A percentile compares a stretch with the other conserved stretches of the same genome.
Evolutionary conservation across 2,329 filamentous ascomycete species (phyloP).

Genomic region (Falciphora oryzae): DNA sequence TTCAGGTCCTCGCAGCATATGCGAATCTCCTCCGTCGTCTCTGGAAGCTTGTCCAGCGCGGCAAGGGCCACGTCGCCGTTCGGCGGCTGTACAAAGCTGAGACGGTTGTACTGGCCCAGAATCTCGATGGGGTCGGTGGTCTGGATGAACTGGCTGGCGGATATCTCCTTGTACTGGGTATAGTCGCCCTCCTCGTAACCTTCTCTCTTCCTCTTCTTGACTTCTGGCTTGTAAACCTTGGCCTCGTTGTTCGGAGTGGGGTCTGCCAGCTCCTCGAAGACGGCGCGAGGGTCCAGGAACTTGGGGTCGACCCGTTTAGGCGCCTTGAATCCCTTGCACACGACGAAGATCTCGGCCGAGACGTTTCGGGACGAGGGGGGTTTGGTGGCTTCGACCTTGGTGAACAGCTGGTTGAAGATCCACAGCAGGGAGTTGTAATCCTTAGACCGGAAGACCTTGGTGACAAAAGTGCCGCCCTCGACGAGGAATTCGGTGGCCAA

Average conservation of each 20-base stretch:
- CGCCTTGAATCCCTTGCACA: conserved; percentile 91
- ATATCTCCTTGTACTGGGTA: conserved; percentile 82
- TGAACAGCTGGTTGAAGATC: conserved; percentile 97
- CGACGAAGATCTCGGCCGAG: conserved; percentile 97
- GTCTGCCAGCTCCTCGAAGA: conserved; percentile 87
- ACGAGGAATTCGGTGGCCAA: conserved; percentile 88
- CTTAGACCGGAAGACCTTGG: conserved; percentile 95
- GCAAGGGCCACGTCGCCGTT: conserved; percentile 83
- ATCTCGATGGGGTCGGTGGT: conserved; percentile 90
- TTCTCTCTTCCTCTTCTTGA: conserved; percentile 95
- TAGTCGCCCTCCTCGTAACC: conserved; percentile 97
- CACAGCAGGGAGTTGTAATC: conserved; percentile 94
- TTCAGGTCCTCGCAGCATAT: conserved; percentile 78
- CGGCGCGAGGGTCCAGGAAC: conserved; percentile 81
- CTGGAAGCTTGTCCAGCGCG: conserved; percentile 76
- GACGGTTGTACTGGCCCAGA: conserved; percentile 75
- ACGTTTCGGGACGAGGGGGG: conserved; percentile 94
- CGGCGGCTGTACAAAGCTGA: conserved; percentile 74
- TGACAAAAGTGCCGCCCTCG: conserved; percentile 89
- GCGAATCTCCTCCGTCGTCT: conserved; percentile 79
- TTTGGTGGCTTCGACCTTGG: conserved; percentile 94
- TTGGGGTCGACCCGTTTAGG: conserved; percentile 89
- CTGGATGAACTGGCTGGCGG: conserved; percentile 90
- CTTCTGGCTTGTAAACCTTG: conserved; percentile 94
- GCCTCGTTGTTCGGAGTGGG: conserved; percentile 91